Evolutionary conservation across 768 basidiomycete species (phyloP).

Genomic region (Collybiopsis confluens): DNA sequence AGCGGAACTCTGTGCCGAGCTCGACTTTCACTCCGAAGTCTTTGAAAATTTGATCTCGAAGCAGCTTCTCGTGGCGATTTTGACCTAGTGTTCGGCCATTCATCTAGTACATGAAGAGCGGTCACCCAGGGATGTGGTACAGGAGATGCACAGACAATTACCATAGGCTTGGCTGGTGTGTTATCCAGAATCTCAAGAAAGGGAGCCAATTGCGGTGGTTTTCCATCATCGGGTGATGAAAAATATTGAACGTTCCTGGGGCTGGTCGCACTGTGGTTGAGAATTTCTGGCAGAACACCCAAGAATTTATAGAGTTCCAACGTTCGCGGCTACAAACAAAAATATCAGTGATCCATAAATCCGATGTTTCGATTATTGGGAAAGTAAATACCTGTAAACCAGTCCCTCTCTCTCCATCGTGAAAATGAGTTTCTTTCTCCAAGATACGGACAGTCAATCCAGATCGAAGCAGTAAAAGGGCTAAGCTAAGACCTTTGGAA

Average conservation of each 20-base stretch:
- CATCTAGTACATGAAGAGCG: constrained; percentile 10
- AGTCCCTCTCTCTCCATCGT: constrained; percentile 20
- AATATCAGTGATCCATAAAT: background rate
- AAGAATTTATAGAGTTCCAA: constrained; percentile 22
- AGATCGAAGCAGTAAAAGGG: constrained; percentile 23
- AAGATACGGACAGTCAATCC: constrained; percentile 29
- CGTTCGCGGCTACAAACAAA: constrained; percentile 16
- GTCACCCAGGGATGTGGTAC: background rate
- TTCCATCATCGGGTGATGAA: constrained; percentile 8
- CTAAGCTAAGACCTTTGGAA: constrained; percentile 22
- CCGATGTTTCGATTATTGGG: background rate
- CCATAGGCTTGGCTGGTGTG: constrained; percentile 16
- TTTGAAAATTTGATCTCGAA: constrained; percentile 23
- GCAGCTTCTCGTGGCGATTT: constrained; percentile 22
- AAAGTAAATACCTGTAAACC: constrained; percentile 19
- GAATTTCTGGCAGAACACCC: constrained; percentile 17
- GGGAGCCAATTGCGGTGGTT: background rate
- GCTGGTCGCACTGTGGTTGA: background rate
- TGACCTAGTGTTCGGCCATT: constrained; percentile 21
- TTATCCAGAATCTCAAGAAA: constrained; percentile 8
- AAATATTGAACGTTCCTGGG: constrained; percentile 11
- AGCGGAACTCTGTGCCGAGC: constrained; percentile 26
- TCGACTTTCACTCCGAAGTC: constrained; percentile 27
- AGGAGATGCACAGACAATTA: constrained; percentile 2
- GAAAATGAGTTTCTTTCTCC: constrained; percentile 19